Evolutionary conservation across 1,284 basidiomycete species (phyloP).

Genomic region (Irpex lacteus): DNA sequence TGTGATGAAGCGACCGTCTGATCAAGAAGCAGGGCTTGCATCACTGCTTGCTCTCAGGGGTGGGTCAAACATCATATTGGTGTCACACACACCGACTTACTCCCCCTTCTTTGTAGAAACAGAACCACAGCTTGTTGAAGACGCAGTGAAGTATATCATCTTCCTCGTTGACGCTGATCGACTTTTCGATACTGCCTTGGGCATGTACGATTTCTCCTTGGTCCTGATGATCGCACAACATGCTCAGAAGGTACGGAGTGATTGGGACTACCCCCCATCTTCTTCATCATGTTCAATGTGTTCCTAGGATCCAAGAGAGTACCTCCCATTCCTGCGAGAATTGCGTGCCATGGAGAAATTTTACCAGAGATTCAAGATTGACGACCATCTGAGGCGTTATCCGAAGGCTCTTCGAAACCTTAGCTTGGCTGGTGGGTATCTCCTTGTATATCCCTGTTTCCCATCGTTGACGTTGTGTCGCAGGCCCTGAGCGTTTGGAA

Average conservation of each 20-base stretch:
- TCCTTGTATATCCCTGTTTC: background rate
- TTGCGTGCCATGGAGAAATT: conserved; percentile 77
- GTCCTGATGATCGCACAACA: conserved; percentile 97
- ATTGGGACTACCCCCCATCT: conserved; percentile 2
- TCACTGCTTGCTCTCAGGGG: conserved; percentile 81
- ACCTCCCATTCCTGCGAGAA: conserved; percentile 93
- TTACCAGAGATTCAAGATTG: conserved; percentile 90
- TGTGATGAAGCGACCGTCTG: conserved; percentile 89
- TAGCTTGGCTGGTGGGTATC: conserved; percentile 59
- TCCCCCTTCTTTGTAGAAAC: conserved; percentile 44
- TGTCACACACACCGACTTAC: background rate
- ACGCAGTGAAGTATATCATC: conserved; percentile 98
- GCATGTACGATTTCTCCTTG: conserved; percentile 98
- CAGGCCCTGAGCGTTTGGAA: conserved; percentile 66
- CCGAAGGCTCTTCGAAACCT: conserved; percentile 79
- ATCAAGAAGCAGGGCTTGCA: conserved; percentile 83
- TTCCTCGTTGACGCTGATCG: conserved; percentile 94
- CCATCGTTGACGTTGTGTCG: conserved; percentile 1
- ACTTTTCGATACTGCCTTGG: conserved; percentile 92
- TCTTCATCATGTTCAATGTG: no score
- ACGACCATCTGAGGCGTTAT: conserved; percentile 85
- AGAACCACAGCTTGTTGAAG: conserved; percentile 81
- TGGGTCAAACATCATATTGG: conserved; percentile 24
- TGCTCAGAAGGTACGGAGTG: conserved; percentile 77
- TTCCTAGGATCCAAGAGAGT: conserved; percentile 92